Percentiles rank a stretch among this genome's conserved stretches.
phyloP scores from a whole-genome alignment of 495 filamentous ascomycete species.

The Lichina pygmaea region DNA sequence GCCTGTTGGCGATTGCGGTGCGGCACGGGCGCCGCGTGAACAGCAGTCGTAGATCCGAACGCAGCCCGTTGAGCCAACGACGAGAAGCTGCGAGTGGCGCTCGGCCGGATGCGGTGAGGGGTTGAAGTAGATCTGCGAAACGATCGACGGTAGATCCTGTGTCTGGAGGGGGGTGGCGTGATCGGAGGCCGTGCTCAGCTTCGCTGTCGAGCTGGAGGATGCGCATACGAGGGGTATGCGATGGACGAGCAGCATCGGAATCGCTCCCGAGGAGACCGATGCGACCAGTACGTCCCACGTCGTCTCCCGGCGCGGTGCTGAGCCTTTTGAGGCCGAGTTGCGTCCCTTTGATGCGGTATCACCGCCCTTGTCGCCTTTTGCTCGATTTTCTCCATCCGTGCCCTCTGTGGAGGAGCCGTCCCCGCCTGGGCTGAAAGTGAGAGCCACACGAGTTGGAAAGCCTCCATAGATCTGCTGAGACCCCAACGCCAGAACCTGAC shows the following conservation, averaged over 20 bases:
- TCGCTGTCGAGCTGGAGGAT: conserved; percentile 1
- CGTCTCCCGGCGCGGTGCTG: neutral
- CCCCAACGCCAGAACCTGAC: conserved; percentile 27
- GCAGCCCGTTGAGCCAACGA: conserved; percentile 36
- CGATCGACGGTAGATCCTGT: conserved; percentile 34
- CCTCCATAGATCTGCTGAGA: conserved; percentile 25
- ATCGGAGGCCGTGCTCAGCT: conserved; percentile 15
- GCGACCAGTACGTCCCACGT: conserved; percentile 29
- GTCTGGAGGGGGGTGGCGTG: conserved; percentile 31
- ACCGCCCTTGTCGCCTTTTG: too few relatives aligned
- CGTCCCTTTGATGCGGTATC: neutral
- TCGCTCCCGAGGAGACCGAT: conserved; percentile 37
- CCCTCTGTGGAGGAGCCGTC: too few relatives aligned
- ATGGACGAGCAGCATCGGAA: conserved; percentile 31
- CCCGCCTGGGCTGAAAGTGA: conserved; percentile 27
- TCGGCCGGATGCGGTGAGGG: conserved; percentile 28
- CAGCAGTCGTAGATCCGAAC: conserved; percentile 35
- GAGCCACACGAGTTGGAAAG: conserved; percentile 34
- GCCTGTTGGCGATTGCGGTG: neutral
- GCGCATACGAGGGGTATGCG: conserved; percentile 19
- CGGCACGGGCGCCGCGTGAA: neutral
- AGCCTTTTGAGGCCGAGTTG: conserved; percentile 7
- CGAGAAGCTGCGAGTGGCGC: conserved; percentile 33
- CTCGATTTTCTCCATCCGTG: too few relatives aligned
- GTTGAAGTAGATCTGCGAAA: conserved; percentile 46